phyloP scores from a whole-genome alignment of 345 rosid species.

The Carallia brachiata region DNA sequence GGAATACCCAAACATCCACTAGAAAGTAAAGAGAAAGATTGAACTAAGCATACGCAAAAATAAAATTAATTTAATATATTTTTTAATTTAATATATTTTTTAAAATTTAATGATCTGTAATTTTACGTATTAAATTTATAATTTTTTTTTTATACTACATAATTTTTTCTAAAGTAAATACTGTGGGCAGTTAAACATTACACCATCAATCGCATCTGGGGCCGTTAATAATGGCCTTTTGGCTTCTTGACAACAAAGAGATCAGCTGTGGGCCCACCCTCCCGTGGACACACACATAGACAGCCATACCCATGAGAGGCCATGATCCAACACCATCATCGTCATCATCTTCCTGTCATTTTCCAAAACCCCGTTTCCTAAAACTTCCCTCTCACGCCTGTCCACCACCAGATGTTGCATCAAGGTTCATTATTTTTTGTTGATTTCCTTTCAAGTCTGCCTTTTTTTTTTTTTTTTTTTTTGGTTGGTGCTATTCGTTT shows the following conservation, averaged over 20 bases:
- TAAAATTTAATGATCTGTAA: too few relatives aligned
- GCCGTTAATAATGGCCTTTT: neutral
- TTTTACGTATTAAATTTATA: too few relatives aligned
- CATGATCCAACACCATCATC: conserved; percentile 21
- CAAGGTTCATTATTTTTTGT: neutral
- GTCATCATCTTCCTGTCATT: conserved; percentile 24
- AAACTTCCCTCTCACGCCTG: conserved; percentile 24
- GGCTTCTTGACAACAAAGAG: conserved; percentile 8
- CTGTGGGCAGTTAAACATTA: neutral
- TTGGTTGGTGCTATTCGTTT: neutral
- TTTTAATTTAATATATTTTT: too few relatives aligned
- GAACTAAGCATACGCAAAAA: too few relatives aligned
- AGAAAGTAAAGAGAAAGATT: neutral
- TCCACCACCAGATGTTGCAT: conserved; percentile 24
- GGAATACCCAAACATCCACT: neutral
- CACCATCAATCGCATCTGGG: conserved; percentile 3
- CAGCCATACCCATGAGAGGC: conserved; percentile 7
- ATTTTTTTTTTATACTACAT: too few relatives aligned
- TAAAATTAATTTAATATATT: too few relatives aligned
- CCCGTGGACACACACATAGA: neutral
- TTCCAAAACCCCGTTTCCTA: conserved; percentile 9
- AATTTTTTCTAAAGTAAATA: neutral
- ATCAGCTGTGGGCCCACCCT: conserved; percentile 13
- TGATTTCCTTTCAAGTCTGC: neutral
- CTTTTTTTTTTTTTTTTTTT: neutral